Percentiles rank a stretch among this genome's conserved stretches.
phyloP scores from a whole-genome alignment of 2,329 filamentous ascomycete genomes.

The Cadophora luteo-olivacea region DNA sequence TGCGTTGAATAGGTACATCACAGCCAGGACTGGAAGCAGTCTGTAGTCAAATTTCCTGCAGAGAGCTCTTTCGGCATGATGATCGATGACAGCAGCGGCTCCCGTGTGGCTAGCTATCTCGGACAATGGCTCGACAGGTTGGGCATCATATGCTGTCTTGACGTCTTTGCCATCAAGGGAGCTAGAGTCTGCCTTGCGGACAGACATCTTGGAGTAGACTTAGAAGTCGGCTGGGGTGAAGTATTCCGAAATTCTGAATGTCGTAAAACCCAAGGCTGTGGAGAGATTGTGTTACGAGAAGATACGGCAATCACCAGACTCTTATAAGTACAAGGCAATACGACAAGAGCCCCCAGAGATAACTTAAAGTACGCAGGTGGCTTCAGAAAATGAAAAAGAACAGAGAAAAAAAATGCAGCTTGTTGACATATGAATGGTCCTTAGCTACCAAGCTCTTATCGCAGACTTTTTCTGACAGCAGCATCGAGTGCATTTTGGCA shows the following conservation, averaged over 20 bases:
- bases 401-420: background rate
- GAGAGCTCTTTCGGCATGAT: conserved; percentile 54
- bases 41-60: conserved; percentile 62
- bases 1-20: conserved; percentile 59
- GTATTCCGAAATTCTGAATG: background rate
- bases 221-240: background rate
- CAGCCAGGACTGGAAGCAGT: conserved; percentile 58
- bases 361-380: background rate
- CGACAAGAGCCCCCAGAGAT: background rate
- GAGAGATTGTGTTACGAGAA: background rate
- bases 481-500: conserved; percentile 5
- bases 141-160: conserved; percentile 23
- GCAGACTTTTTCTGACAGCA: conserved; percentile 12
- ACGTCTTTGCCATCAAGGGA: conserved; percentile 28
- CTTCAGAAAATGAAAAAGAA: background rate
- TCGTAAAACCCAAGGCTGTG: background rate
- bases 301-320: background rate
- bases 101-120: conserved; percentile 22
- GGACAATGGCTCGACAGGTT: conserved; percentile 23
- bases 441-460: conserved; percentile 13
- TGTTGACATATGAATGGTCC: background rate
- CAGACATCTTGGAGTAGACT: conserved; percentile 19
- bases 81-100: conserved; percentile 45
- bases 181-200: conserved; percentile 38
- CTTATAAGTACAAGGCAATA: background rate